These are phyloP conservation scores for Sphenostylis stenocarpa DNA, from an alignment of 306 rosid genomes.

Conservation along the genomic window DNA sequence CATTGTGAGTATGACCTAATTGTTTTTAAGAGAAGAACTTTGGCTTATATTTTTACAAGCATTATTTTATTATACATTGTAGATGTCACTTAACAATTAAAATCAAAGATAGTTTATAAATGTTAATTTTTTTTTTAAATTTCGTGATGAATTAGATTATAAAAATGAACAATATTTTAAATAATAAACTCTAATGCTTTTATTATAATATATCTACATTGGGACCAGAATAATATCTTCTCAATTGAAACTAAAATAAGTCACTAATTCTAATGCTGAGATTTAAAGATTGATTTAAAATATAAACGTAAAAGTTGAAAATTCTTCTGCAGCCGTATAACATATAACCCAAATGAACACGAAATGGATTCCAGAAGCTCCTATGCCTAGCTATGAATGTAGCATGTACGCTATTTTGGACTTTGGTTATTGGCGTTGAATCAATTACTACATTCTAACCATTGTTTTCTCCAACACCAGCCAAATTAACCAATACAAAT, in stretches of 20 bases:
- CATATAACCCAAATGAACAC: constrained; percentile 30
- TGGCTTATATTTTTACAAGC: background rate
- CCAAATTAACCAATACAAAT: background rate
- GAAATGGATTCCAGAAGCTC: constrained; percentile 8
- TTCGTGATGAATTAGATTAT: too few relatives aligned
- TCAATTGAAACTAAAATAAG: background rate
- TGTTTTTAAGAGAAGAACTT: background rate
- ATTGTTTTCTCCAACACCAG: background rate
- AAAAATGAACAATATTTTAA: too few relatives aligned
- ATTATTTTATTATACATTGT: too few relatives aligned
- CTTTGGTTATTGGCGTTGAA: background rate
- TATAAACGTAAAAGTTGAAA: background rate
- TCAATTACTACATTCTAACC: background rate
- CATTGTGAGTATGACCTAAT: background rate
- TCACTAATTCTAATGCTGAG: background rate
- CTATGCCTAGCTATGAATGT: background rate
- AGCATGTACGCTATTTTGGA: constrained; percentile 3
- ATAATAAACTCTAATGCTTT: too few relatives aligned
- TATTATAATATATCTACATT: too few relatives aligned
- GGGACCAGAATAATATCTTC: too few relatives aligned
- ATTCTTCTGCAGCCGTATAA: background rate
- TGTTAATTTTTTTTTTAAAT: too few relatives aligned
- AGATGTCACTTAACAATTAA: too few relatives aligned
- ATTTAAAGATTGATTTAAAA: background rate
- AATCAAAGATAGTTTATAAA: too few relatives aligned